Base-by-base conservation (phyloP, 2,329 filamentous ascomycete genomes). In the Alternaria sp. region DNA sequence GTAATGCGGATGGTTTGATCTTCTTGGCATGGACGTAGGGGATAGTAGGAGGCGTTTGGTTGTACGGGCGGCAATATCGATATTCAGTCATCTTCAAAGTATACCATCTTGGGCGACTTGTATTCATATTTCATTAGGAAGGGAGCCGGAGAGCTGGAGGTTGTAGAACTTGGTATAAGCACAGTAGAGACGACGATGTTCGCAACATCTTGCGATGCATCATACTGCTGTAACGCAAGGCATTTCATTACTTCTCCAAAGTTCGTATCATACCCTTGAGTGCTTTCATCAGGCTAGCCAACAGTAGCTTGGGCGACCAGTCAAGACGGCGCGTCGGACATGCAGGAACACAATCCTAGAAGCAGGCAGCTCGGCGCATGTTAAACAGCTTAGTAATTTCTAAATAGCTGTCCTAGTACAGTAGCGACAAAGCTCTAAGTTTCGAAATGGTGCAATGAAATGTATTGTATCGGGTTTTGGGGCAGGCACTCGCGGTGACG, bases 401-500 rank as follows among this genome's bases (percentile, higher is more conserved):
- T 32, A 32, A 8, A 32, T 15, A 15, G 30, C 30, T 32, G 30
- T 40, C n/a, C 36, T 40, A 11, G n/a, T 40, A 6, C 30, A 25
- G 36, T 13, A 25, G 15, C 12, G 17, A 36, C 4, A 19, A 36
- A 52, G 6, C 19, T 15, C 49, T 6, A 17, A 36, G 19, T n/a
- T 52, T 15, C 15, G 19, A 19, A 6, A 30, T 17, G 19, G 49
- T 3, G 6, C n/a, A 12, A n/a, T 12, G 36, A 52, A 19, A 52
- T 52, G 28, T 28, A 11, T 30, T n/a, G 1, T 5, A n/a, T 12
- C 15, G 30, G 19, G 32, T 5, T 52, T 19, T n/a, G 30, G 25
- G 50, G 21, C 23, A 28, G n/a, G 44, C 40, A 8, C 17, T 59
- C 23, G 47, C 17, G 7, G 44, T 59, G 54, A 62, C 58, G 62